A percentile compares a stretch with the other conserved stretches of the same genome.
Conservation (phyloP, 2,329 filamentous ascomycete genomes). For the Dothideomycetes sp. region DNA sequence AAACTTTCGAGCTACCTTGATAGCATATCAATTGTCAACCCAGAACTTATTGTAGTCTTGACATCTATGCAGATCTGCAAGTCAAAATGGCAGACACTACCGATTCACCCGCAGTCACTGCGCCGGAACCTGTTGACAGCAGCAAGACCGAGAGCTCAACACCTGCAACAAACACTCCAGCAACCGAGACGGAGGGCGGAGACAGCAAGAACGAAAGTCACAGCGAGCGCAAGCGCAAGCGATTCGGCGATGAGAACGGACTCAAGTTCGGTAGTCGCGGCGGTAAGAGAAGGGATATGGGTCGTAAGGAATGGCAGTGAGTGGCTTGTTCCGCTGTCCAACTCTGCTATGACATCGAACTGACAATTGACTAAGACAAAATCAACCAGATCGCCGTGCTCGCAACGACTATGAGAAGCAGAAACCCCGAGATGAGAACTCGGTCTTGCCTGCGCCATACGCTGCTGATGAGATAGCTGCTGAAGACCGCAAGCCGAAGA, state of each 20-base stretch:
- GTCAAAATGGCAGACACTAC: conserved; percentile 4
- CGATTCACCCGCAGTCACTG: conserved; percentile 5
- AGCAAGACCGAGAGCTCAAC: background rate
- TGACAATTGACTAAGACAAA: conserved; percentile 32
- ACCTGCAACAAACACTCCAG: background rate
- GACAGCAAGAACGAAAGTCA: conserved; percentile 1
- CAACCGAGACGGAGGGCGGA: background rate
- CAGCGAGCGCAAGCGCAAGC: conserved; percentile 12
- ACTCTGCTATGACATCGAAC: conserved; percentile 14
- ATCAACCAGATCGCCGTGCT: conserved; percentile 36
- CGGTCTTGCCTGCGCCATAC: conserved; percentile 49
- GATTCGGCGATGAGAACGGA: conserved; percentile 12
- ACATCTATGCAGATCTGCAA: background rate
- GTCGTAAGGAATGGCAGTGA: conserved; percentile 55
- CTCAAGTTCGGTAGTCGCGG: conserved; percentile 21
- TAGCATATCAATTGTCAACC: no score
- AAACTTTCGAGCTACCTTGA: background rate
- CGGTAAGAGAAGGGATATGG: conserved; percentile 54
- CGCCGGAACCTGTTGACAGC: conserved; percentile 4
- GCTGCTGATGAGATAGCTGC: conserved; percentile 74
- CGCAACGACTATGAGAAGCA: conserved; percentile 33
- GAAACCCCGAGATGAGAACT: conserved; percentile 25
- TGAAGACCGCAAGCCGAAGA: conserved; percentile 81
- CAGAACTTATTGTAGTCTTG: background rate
- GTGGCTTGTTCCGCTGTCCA: conserved; percentile 16